Evolutionary conservation across 148 eudicot genomes (phyloP), one percentile per base, ranked within the genome.

Genomic region (Amaranthus palmeri): DNA sequence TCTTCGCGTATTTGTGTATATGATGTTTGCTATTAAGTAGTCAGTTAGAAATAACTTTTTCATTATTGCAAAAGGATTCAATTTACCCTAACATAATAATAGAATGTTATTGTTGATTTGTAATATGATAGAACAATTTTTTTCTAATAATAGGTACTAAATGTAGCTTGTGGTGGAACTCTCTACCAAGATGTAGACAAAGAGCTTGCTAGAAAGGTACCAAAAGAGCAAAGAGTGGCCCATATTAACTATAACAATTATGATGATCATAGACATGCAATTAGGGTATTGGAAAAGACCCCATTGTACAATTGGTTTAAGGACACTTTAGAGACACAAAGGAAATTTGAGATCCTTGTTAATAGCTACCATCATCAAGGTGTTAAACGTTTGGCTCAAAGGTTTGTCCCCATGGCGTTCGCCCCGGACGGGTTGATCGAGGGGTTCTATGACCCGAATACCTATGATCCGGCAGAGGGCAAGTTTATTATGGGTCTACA

Each of bases 281-380:
- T 93, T 15, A 80, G 56, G 74, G 85, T 93, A 25, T 66, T 84
- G 13, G 83, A 84, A 44, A 53, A 75, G 3, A 90, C 96, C 12
- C 98, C 98, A 13, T 77, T 93, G 80, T 77, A 82, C 45, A 67
- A 77, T 0, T 93, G 98, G 96, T 93, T 90, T 49, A 72, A 65
- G 15, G 93, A 83, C 1, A 85, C 86, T 25, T 75, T 87, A 56
- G 78, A 66, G 5, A 79, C 70, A 10, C 41, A 45, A 10, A 79
- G 54, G 5, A 63, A 78, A 36, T 82, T 76, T 85, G 85, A 86
- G 73, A 77, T 93, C 48, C 42, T 69, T 68, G 98, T 90, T 7
- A 92, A 90, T 64, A 92, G 98, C 68, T 92, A 92, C 73, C 98
- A 92, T 43, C 98, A 92, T 63, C 98, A 92, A 76, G 98, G 98